These are phyloP conservation scores for Erodium trifolium DNA, from an alignment of 441 rosid genomes.

Conservation along the genomic window DNA sequence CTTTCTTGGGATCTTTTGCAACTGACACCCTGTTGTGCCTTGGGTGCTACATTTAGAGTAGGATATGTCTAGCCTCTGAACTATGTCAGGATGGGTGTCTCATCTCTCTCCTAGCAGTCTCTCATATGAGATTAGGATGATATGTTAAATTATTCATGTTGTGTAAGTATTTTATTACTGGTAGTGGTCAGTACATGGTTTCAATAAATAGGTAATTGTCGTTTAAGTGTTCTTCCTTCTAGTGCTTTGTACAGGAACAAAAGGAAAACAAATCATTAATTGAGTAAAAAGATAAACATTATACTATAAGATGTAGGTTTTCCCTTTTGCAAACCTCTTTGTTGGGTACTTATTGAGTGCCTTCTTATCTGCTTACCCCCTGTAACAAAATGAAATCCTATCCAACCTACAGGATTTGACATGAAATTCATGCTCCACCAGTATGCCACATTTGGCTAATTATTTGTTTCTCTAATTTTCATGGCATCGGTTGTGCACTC, in stretches of 20 bases:
- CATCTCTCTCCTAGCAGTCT: not conserved
- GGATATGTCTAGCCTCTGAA: not conserved
- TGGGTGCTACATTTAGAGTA: not conserved
- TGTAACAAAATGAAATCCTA: not conserved
- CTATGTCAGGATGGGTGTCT: not conserved
- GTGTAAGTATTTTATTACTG: not conserved
- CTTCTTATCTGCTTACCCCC: not conserved
- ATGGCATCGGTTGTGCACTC: not conserved
- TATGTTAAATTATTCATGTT: not conserved
- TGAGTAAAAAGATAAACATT: too few species aligned
- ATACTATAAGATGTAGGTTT: too few species aligned
- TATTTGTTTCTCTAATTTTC: not conserved
- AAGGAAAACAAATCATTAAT: too few species aligned
- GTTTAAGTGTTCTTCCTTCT: not conserved
- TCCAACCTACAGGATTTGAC: not conserved
- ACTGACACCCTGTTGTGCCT: not conserved
- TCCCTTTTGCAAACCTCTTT: too few species aligned
- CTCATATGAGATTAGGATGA: not conserved
- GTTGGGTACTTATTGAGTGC: too few species aligned
- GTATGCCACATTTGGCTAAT: not conserved
- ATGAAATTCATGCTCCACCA: not conserved
- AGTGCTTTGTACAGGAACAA: not conserved
- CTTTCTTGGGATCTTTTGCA: not conserved
- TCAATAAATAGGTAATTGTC: not conserved
- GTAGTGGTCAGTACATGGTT: not conserved